Evolutionary conservation across 495 filamentous ascomycete genomes (phyloP), one percentile per base, ranked within the genome.

Genomic region (Xylaria castorea): DNA sequence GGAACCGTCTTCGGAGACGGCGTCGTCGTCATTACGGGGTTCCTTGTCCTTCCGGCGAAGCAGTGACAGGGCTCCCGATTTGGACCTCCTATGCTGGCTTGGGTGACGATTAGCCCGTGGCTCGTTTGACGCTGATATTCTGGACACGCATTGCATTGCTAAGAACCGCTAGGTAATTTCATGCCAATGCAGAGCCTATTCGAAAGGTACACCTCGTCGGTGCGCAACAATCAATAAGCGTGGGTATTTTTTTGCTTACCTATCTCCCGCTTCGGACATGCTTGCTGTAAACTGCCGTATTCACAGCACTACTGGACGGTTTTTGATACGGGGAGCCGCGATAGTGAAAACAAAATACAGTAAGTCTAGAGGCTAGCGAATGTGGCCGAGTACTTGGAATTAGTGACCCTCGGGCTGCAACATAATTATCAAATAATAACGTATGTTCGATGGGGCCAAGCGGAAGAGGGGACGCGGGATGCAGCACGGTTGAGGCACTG

Each of bases 61-160:
- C 7, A 87, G 74, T 48, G 86, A 86, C 30, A 87, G 78, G 40
- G 83, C 82, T 12, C 84, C 80, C 27, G 86, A 88, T 74, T 87
- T 88, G 57, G 83, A 84, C 71, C 87, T 84, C 78, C 84, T 86
- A 75, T 89, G 87, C 53, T 77, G 76, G 72, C 83, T 87, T 71
- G 18, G 16, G 30, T 20, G 30, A 22, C 30, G n/a, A 34, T 72
- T 61, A 72, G 70, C 51, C 53, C 5, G 53, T 27, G n/a, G 22
- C 68, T 53, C 44, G 40, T 16, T 22, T 48, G 38, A 30, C 2
- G 42, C 48, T 16, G 57, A 44, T 46, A 30, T 25, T 58, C 18
- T 40, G 38, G 7, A 66, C 5, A 27, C 34, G 38, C 44, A 44
- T 48, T 65, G 42, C 62, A 46, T 22, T 32, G 40, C 62, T 32